These are phyloP conservation scores for Erysiphe neolycopersici DNA, from an alignment of 2,329 filamentous ascomycete species.

Conservation along the genomic window DNA sequence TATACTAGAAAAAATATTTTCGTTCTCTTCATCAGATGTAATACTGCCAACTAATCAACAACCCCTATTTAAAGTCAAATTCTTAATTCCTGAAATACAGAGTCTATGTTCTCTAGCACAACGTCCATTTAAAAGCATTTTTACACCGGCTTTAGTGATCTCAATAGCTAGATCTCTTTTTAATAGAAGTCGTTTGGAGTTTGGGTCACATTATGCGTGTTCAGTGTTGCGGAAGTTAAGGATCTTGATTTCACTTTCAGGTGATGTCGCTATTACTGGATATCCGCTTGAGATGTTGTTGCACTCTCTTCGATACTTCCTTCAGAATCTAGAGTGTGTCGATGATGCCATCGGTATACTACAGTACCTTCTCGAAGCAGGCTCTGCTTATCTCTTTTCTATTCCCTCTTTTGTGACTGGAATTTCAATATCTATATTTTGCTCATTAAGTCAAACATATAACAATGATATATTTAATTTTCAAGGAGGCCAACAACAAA, in stretches of 20 bases:
- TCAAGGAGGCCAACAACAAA: constrained; percentile 57
- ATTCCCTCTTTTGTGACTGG: constrained; percentile 57
- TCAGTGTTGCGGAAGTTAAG: constrained; percentile 67
- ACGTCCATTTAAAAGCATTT: constrained; percentile 36
- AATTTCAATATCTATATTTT: constrained; percentile 50
- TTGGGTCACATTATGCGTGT: constrained; percentile 70
- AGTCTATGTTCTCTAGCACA: constrained; percentile 50
- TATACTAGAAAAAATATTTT: constrained; percentile 41
- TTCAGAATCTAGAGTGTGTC: constrained; percentile 64
- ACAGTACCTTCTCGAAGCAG: constrained; percentile 53
- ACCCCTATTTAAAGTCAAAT: constrained; percentile 58
- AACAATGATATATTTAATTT: constrained; percentile 55
- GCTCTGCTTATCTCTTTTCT: constrained; percentile 33
- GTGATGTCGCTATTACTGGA: constrained; percentile 39
- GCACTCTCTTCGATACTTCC: constrained; percentile 48
- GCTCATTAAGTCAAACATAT: constrained; percentile 46
- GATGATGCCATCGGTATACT: constrained; percentile 73
- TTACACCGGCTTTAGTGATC: constrained; percentile 49
- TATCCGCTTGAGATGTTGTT: constrained; percentile 84
- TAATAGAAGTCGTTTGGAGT: constrained; percentile 52
- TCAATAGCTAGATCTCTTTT: constrained; percentile 54
- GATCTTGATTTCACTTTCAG: constrained; percentile 54
- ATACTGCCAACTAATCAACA: constrained; percentile 55
- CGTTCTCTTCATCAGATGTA: constrained; percentile 35
- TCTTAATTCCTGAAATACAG: constrained; percentile 47